Evolutionary conservation across 208 protist genomes (phyloP).

Genomic region (Wallacemonas sp.): DNA sequence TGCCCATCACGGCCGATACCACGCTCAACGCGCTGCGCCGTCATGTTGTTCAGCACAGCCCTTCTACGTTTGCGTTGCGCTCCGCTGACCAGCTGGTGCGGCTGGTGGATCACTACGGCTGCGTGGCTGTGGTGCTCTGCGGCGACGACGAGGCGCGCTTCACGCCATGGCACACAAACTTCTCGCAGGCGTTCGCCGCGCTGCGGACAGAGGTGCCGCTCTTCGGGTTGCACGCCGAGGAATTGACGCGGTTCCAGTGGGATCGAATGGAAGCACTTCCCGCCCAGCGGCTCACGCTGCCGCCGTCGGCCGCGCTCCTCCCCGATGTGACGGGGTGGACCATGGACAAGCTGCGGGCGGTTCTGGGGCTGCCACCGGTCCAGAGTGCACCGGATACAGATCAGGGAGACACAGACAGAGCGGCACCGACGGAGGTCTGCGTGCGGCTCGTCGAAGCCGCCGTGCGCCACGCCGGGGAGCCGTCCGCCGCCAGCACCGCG

Average conservation of each 20-base stretch:
- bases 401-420: too few relatives aligned
- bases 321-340: neutral
- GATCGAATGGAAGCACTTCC: neutral
- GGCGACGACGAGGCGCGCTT: too few relatives aligned
- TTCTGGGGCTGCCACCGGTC: neutral
- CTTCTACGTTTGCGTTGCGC: neutral
- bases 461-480: neutral
- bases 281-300: neutral
- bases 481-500: neutral
- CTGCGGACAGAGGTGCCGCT: neutral
- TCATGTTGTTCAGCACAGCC: slow-evolving; percentile 12
- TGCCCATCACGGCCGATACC: neutral
- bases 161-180: neutral
- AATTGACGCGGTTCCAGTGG: neutral
- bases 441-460: neutral
- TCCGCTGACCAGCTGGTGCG: neutral
- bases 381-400: neutral
- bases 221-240: neutral
- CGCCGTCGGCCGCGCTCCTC: neutral
- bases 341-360: neutral
- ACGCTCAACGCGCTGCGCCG: neutral
- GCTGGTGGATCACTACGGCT: slow-evolving; percentile 8
- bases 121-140: neutral
- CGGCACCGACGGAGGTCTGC: too few relatives aligned
- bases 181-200: neutral